These are phyloP conservation scores for Trametes cingulata DNA, from an alignment of 768 basidiomycete species.

Conservation along the genomic window DNA sequence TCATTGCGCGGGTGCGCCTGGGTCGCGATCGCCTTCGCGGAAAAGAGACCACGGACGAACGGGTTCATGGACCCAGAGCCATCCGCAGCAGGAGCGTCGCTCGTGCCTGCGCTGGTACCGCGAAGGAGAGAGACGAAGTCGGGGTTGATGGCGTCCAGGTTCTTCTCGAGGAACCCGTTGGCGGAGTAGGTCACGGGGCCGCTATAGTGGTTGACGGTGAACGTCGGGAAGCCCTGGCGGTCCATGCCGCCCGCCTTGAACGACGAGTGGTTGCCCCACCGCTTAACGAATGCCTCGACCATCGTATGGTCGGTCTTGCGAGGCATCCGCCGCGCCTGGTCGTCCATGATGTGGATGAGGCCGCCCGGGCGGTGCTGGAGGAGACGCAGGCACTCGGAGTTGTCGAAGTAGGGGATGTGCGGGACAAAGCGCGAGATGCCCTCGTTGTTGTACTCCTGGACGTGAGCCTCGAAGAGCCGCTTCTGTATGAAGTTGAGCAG, in stretches of 20 bases:
- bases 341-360: slow-evolving; percentile 96
- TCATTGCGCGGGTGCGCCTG: slow-evolving; percentile 91
- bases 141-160: slow-evolving; percentile 86
- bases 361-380: slow-evolving; percentile 88
- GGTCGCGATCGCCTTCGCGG: slow-evolving; percentile 85
- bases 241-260: slow-evolving; percentile 83
- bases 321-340: slow-evolving; percentile 81
- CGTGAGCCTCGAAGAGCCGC: slow-evolving; percentile 76
- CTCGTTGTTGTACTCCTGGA: slow-evolving; percentile 82
- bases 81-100: slow-evolving; percentile 53
- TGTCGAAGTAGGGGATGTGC: slow-evolving; percentile 82
- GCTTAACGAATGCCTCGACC: slow-evolving; percentile 91
- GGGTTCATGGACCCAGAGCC: slow-evolving; percentile 83
- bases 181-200: slow-evolving; percentile 91
- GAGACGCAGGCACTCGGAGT: slow-evolving; percentile 84
- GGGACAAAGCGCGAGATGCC: slow-evolving; percentile 74
- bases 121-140: slow-evolving; percentile 91
- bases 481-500: slow-evolving; percentile 83
- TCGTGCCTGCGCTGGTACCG: slow-evolving; percentile 43
- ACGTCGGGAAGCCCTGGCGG: slow-evolving; percentile 78
- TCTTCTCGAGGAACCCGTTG: slow-evolving; percentile 86
- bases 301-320: slow-evolving; percentile 94
- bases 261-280: slow-evolving; percentile 91
- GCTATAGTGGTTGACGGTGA: slow-evolving; percentile 90
- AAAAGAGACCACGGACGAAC: slow-evolving; percentile 90